Evolutionary conservation across 129 eudicot genomes (phyloP).

Genomic region (Heracleum sosnowskyi): DNA sequence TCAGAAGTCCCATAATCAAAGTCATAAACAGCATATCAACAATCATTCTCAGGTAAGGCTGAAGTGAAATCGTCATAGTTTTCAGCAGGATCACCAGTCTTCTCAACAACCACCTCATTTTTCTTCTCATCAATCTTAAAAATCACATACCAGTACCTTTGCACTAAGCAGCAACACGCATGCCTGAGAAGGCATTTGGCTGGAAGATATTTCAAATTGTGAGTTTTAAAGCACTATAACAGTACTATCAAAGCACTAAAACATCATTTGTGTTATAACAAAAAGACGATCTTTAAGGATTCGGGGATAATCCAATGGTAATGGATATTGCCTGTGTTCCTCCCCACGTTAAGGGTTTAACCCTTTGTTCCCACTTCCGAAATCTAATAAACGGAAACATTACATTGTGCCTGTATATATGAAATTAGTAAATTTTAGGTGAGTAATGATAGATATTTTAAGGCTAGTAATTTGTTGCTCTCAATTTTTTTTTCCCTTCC

Average conservation of each 20-base stretch:
- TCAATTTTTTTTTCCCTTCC: too few species aligned
- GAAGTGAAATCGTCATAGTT: slow-evolving; percentile 67
- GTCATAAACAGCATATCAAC: slow-evolving; percentile 76
- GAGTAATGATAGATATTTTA: too few species aligned
- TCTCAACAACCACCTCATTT: slow-evolving; percentile 74
- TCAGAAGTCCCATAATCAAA: slow-evolving; percentile 71
- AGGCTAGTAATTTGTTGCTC: too few species aligned
- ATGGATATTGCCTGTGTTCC: too few species aligned
- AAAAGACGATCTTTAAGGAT: background rate
- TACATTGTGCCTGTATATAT: too few species aligned
- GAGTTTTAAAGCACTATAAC: background rate
- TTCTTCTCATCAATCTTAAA: slow-evolving; percentile 85
- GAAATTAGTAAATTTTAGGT: too few species aligned
- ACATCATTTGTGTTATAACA: background rate
- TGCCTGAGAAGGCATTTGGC: slow-evolving; percentile 64
- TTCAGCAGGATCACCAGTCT: slow-evolving; percentile 71
- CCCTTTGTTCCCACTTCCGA: too few species aligned
- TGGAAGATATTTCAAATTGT: slow-evolving; percentile 15
- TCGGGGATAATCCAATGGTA: background rate
- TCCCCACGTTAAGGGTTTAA: too few species aligned
- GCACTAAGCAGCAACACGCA: slow-evolving; percentile 62
- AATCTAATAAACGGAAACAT: too few species aligned
- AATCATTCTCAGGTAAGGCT: slow-evolving; percentile 67
- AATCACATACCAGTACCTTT: slow-evolving; percentile 54
- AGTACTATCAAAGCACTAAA: background rate